phyloP scores from a whole-genome alignment of 2,329 filamentous ascomycete genomes.

The Fusarium devonianum region DNA sequence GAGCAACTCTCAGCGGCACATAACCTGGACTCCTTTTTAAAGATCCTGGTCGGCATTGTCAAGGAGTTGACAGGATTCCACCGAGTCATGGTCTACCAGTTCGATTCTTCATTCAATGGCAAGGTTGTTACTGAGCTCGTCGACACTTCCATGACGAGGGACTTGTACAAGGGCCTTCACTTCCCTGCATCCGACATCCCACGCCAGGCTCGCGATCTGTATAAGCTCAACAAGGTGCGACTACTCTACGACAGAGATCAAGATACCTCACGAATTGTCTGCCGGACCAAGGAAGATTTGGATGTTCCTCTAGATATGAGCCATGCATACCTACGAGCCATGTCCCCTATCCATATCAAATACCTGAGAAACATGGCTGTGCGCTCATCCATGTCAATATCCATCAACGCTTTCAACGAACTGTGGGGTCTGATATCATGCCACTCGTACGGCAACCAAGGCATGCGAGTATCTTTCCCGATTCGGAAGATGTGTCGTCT shows the following conservation, averaged over 20 bases:
- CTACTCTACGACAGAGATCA: slow-evolving; percentile 86
- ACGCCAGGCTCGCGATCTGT: slow-evolving; percentile 85
- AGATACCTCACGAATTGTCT: slow-evolving; percentile 81
- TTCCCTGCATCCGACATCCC: slow-evolving; percentile 90
- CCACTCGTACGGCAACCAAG: slow-evolving; percentile 77
- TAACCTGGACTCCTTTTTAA: slow-evolving; percentile 75
- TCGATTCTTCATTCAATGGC: slow-evolving; percentile 82
- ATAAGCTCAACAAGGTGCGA: slow-evolving; percentile 88
- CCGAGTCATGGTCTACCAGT: slow-evolving; percentile 92
- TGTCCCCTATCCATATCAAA: slow-evolving; percentile 89
- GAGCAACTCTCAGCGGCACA: slow-evolving; percentile 80
- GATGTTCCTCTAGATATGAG: slow-evolving; percentile 82
- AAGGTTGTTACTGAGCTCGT: slow-evolving; percentile 88
- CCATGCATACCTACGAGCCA: slow-evolving; percentile 83
- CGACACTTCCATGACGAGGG: slow-evolving; percentile 78
- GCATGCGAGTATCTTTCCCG: slow-evolving; percentile 91
- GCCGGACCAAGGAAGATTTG: slow-evolving; percentile 75
- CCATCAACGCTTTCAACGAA: slow-evolving; percentile 84
- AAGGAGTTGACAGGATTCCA: slow-evolving; percentile 93
- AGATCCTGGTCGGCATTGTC: slow-evolving; percentile 82
- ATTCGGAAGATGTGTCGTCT: slow-evolving; percentile 92
- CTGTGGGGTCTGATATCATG: slow-evolving; percentile 90
- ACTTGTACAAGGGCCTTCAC: slow-evolving; percentile 85
- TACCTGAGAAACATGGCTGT: slow-evolving; percentile 90
- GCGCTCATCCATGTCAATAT: slow-evolving; percentile 94